A percentile compares a stretch with the other conserved stretches of the same genome.
These are phyloP conservation scores for Pseudotsuga menziesii DNA, from an alignment of 75 land plant genomes.

Conservation along the genomic window DNA sequence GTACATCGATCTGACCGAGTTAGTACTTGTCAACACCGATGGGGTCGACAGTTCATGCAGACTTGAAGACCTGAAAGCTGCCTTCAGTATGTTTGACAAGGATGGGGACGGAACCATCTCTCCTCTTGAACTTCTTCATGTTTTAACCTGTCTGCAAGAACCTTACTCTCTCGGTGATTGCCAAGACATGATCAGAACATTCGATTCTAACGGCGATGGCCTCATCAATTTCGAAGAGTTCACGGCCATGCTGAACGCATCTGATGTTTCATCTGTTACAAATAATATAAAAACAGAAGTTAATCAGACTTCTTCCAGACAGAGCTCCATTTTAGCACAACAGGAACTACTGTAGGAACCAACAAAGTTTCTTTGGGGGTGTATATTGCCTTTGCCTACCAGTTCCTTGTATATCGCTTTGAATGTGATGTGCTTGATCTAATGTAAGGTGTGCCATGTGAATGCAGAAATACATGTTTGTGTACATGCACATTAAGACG, in stretches of 20 bases:
- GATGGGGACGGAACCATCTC: not conserved
- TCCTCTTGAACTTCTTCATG: not conserved
- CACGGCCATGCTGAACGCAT: slow-evolving; percentile 16
- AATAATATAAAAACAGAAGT: no score
- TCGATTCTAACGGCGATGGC: slow-evolving; percentile 34
- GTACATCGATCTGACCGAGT: slow-evolving; percentile 19
- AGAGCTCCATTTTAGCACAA: no score
- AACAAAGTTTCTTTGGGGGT: no score
- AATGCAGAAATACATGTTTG: no score
- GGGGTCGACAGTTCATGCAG: not conserved
- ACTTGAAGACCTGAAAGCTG: not conserved
- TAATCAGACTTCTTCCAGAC: no score
- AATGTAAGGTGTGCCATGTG: no score
- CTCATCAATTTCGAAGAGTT: slow-evolving; percentile 31
- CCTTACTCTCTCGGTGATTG: slow-evolving; percentile 14
- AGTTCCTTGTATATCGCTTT: no score
- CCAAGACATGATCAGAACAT: slow-evolving; percentile 18
- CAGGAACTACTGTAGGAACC: no score
- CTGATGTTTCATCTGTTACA: no score
- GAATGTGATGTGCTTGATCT: no score
- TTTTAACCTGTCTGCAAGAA: not conserved
- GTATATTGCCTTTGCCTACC: no score
- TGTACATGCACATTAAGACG: no score
- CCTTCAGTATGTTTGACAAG: not conserved
- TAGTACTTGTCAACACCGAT: slow-evolving; percentile 17